Evolutionary conservation across 371 early-diverging fungal genomes (phyloP), one percentile per base, ranked within the genome.

Genomic region (Syncephalastrum racemosum): DNA sequence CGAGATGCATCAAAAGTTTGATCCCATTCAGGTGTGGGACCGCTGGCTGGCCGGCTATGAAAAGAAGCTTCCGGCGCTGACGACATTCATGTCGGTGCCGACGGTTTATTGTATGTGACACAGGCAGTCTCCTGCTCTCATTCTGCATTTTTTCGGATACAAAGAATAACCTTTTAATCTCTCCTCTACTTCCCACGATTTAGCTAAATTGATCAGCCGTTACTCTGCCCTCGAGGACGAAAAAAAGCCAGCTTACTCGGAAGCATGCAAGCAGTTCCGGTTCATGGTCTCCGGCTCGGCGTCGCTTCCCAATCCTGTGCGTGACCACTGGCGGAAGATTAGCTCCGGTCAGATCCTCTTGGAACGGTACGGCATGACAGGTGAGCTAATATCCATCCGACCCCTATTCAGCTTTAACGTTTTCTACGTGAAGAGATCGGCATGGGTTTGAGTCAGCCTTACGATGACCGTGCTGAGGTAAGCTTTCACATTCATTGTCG

Each of bases 291-390:
- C 86, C 15, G 95, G 94, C 4, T 89, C 89, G 0, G 85, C 88
- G 5, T 82, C 93, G 4, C 73, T 95, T 27, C 93, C 93, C 8
- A 72, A 76, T 1, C 74, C 87, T 3, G 62, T 91, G 8, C 81
- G 84, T 50, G 67, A 71, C 5, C 44, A 65, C 46, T 95, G 94
- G 94, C 70, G 82, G 49, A 63, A 73, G 10, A 73, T 90, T 18
- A 86, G 85, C 24, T 85, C 86, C 14, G 77, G 75, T 0, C 91
- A 91, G 46, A 71, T 72, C 3, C 70, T 94, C 53, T 71, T 94
- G 10, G 95, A 94, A 70, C 74, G 95, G 25, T 92, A 89, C 64
- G 94, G 94, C 14, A 93, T 93, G 92, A 90, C 90, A 22, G 75
- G 75, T 74, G 59, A 42, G 15, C 4, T n/a, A 23, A 4, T 10